Base-by-base conservation (phyloP, 345 rosid genomes). In the Trapa bicornis region DNA sequence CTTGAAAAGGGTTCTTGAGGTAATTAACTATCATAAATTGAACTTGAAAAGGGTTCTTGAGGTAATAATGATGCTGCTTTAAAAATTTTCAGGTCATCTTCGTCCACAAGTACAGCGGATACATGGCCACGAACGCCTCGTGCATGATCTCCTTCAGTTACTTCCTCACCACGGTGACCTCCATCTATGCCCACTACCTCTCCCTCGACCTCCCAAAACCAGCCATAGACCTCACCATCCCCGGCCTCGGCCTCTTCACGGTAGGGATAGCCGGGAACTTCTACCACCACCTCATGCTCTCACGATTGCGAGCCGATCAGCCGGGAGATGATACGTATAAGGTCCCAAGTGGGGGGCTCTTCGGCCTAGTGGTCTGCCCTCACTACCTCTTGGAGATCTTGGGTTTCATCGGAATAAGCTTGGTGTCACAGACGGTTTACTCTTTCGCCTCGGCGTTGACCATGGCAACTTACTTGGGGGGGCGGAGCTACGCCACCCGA, bases 331-430 rank as follows among this genome's bases (percentile, higher is more conserved):
- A 35, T 89, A 86, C 75, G 29, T 22, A 22, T 22, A 88, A 79
- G 77, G 75, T 92, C 64, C 91, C 96, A 0, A 61, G 53, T 67
- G 90, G 89, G 29, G 96, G 96, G 41, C 65, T 89, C 0, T 92
- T 89, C 67, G 77, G 68, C 10, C 43, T 74, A 8, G 77, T 86
- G 39, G 75, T 83, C 35, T 92, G 96, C 76, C 96, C 96, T 54
- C 96, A 88, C 62, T 92, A 92, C 37, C 70, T 88, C 0, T 89
- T 88, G 65, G 96, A 92, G 83, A 80, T 84, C 45, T 14, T 88
- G 42, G 86, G 54, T 2, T 85, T 87, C 39, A 70, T 80, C 74
- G 86, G 91, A n/a, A 61, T 92, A 47, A 68, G 82, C 1, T 64
- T 85, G 39, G 75, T 90, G 11, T 79, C 91, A 54, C 96, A 86